Evolutionary conservation across 495 filamentous ascomycete genomes (phyloP).

Genomic region (Aspergillus hancockii): DNA sequence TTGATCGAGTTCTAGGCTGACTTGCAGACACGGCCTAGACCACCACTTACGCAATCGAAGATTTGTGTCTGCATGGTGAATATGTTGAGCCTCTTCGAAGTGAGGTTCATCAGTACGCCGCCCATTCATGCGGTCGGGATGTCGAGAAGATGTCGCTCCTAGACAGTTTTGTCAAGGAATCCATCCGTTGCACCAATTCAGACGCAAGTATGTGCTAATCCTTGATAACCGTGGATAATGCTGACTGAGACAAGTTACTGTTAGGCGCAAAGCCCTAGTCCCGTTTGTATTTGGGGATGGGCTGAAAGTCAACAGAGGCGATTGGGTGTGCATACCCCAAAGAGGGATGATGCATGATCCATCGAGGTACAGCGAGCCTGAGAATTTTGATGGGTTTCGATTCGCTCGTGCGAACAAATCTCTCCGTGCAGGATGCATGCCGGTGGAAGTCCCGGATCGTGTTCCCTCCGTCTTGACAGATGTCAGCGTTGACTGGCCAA

Average conservation of each 20-base stretch:
- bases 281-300: neutral
- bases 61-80: conserved; percentile 5
- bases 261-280: conserved; percentile 2
- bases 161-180: conserved; percentile 8
- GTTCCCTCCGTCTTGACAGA: neutral
- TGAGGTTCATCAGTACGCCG: neutral
- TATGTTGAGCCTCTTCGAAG: conserved; percentile 4
- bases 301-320: neutral
- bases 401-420: neutral
- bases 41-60: conserved; percentile 5
- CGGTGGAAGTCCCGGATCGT: neutral
- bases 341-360: conserved; percentile 1
- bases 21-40: neutral
- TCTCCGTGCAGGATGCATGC: neutral
- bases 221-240: neutral
- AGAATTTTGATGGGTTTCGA: conserved; percentile 3
- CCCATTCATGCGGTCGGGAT: neutral
- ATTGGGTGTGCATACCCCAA: conserved; percentile 3
- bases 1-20: neutral
- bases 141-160: neutral
- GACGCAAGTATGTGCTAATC: neutral
- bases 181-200: neutral
- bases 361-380: neutral
- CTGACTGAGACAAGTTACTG: conserved; percentile 1
- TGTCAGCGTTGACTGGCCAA: neutral